A percentile compares a stretch with the other conserved stretches of the same genome.
Evolutionary conservation across 2,329 filamentous ascomycete genomes (phyloP).

Genomic region (Thielaviopsis punctulata): DNA sequence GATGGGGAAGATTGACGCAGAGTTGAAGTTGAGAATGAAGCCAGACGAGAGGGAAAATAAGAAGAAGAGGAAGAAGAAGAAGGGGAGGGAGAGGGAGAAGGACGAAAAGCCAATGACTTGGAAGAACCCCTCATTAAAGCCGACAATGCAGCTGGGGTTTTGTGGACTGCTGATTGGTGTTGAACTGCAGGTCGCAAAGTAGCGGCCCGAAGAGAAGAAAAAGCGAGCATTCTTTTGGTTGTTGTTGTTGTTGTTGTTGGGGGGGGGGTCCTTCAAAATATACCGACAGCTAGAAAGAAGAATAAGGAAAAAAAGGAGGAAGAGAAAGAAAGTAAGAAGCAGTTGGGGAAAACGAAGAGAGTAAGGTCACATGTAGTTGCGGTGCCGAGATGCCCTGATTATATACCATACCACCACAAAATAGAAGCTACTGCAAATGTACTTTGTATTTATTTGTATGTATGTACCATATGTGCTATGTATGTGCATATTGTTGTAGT

Average conservation of each 20-base stretch:
- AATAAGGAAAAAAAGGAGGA: background rate
- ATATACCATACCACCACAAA: no score
- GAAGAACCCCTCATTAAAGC: background rate
- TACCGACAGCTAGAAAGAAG: background rate
- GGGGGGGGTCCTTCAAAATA: no score
- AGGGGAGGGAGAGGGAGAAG: background rate
- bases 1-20: conserved; percentile 22
- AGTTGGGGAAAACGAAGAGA: no score
- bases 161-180: background rate
- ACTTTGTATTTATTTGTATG: no score
- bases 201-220: background rate
- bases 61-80: background rate
- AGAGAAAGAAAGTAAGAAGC: no score
- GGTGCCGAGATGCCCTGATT: no score
- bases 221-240: background rate
- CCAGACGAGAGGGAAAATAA: conserved; percentile 14
- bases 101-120: background rate
- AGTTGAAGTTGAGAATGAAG: conserved; percentile 26
- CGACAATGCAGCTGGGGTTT: background rate
- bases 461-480: no score
- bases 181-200: background rate
- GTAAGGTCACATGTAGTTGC: no score
- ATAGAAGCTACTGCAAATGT: no score
- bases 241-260: no score
- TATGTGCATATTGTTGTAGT: no score